Conservation (phyloP, 257 asterid species). For the Solanum etuberosum region DNA sequence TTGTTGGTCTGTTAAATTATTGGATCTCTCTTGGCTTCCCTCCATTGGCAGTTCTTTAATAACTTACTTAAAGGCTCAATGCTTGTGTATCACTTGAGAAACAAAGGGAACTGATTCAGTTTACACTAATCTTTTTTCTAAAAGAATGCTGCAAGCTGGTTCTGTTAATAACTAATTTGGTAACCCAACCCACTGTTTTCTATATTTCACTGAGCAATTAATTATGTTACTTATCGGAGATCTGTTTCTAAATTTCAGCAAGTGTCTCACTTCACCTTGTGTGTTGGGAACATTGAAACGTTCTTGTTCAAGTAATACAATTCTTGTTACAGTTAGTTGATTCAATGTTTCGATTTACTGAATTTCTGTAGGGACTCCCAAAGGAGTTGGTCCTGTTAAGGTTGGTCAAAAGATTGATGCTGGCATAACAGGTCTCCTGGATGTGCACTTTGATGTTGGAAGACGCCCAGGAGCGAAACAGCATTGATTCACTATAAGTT, state of each 20-base stretch:
- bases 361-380: conserved; percentile 68
- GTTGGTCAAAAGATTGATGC: conserved; percentile 83
- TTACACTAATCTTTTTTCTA: neutral
- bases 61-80: neutral
- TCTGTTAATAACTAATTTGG: neutral
- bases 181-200: neutral
- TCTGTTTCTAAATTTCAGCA: neutral
- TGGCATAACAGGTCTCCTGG: conserved; percentile 77
- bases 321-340: neutral
- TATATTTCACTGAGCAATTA: neutral
- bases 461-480: conserved; percentile 29
- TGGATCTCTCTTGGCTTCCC: neutral
- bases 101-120: neutral
- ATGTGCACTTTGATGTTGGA: conserved; percentile 62
- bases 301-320: neutral
- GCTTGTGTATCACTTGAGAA: neutral
- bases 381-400: conserved; percentile 85
- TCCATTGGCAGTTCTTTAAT: neutral
- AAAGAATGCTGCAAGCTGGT: neutral
- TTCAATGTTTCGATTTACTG: neutral
- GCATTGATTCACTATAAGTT: conserved; percentile 3
- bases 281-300: neutral
- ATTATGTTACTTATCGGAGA: neutral
- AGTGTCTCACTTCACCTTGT: neutral
- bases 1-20: neutral